These are phyloP conservation scores for Agapanthus africanus DNA, from an alignment of 106 monocot species.

Conservation along the genomic window DNA sequence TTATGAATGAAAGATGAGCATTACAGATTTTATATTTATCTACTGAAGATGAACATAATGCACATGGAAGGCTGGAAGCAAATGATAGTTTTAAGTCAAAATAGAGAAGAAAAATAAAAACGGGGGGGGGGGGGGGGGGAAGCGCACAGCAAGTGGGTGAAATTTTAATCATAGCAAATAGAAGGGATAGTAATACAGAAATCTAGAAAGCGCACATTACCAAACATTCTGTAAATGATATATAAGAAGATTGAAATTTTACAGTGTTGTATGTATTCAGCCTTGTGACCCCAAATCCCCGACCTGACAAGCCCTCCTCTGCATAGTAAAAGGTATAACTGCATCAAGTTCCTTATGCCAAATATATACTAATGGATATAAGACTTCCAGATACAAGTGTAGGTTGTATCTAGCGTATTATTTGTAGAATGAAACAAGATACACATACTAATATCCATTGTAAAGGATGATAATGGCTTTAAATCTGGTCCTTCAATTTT, in stretches of 20 bases:
- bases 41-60: background rate
- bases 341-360: background rate
- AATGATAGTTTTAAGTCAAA: background rate
- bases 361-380: background rate
- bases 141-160: background rate
- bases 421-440: background rate
- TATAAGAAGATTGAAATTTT: conserved; percentile 14
- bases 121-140: no score
- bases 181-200: background rate
- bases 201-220: background rate
- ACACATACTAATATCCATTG: background rate
- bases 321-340: conserved; percentile 12
- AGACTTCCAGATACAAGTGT: background rate
- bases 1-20: background rate
- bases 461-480: background rate
- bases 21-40: background rate
- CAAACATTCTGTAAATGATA: background rate
- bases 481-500: background rate
- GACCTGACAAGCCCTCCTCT: conserved; percentile 72
- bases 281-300: conserved; percentile 84
- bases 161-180: background rate
- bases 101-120: background rate
- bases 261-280: conserved; percentile 96
- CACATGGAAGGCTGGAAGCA: background rate
- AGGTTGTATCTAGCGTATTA: background rate